These are phyloP conservation scores for Kalmanozyma brasiliensis DNA, from an alignment of 1,284 basidiomycete genomes.

Conservation along the genomic window DNA sequence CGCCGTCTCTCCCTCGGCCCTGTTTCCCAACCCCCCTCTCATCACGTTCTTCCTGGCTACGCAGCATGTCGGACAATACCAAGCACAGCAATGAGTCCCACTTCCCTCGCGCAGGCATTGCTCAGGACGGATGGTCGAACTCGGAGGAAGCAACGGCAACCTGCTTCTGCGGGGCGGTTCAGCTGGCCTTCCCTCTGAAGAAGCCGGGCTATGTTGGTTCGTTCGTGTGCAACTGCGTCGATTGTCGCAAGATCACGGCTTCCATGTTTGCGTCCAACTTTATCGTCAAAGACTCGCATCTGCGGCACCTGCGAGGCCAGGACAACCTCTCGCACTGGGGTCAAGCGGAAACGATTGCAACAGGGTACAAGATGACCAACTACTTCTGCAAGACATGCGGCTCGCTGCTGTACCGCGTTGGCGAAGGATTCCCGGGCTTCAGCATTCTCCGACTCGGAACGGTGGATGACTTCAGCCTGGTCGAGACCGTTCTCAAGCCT, in stretches of 20 bases:
- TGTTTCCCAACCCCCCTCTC: no score
- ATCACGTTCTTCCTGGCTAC: no score
- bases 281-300: conserved; percentile 53
- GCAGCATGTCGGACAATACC: no score
- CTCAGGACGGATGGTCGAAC: no score
- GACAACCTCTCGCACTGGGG: conserved; percentile 56
- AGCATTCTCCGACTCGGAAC: conserved; percentile 63
- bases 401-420: conserved; percentile 64
- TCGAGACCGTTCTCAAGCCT: conserved; percentile 64
- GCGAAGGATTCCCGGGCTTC: conserved; percentile 43
- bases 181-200: no score
- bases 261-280: conserved; percentile 68
- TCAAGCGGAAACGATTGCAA: conserved; percentile 52
- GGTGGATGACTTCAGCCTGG: conserved; percentile 66
- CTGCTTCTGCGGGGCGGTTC: no score
- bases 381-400: conserved; percentile 68
- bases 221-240: conserved; percentile 67
- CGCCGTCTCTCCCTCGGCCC: no score
- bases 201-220: conserved; percentile 58
- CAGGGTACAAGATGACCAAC: conserved; percentile 65
- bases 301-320: conserved; percentile 62
- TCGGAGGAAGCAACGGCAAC: no score
- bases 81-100: no score
- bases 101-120: no score
- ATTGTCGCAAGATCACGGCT: conserved; percentile 67